phyloP scores from a whole-genome alignment of 2,329 filamentous ascomycete genomes.

The Aspergillus sojae region DNA sequence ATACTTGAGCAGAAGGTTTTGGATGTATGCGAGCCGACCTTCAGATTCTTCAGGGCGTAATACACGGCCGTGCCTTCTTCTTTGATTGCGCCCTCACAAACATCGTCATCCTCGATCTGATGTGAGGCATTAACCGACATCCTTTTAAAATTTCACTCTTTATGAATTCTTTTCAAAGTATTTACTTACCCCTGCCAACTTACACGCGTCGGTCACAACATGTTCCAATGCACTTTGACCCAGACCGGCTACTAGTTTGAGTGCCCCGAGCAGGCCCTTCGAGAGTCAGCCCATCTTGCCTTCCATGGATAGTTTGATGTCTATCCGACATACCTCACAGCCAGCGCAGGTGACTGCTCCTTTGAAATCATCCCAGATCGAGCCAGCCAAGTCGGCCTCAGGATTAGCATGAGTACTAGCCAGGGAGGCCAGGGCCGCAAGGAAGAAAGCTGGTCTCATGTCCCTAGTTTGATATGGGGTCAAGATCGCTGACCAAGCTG shows the following conservation, averaged over 20 bases:
- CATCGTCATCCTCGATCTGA: constrained; percentile 56
- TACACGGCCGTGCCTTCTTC: constrained; percentile 59
- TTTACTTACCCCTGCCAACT: constrained; percentile 36
- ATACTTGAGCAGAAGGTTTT: constrained; percentile 57
- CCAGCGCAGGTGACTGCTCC: constrained; percentile 34
- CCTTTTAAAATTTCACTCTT: not conserved
- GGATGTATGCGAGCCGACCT: constrained; percentile 53
- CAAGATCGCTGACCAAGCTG: not conserved
- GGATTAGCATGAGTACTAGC: constrained; percentile 13
- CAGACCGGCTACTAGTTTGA: constrained; percentile 49
- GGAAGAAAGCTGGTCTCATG: constrained; percentile 18
- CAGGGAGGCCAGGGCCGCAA: constrained; percentile 14
- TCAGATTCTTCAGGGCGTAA: constrained; percentile 51
- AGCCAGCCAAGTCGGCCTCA: constrained; percentile 6
- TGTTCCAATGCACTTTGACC: constrained; percentile 48
- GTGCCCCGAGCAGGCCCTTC: constrained; percentile 39
- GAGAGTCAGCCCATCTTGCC: not conserved
- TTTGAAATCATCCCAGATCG: constrained; percentile 35
- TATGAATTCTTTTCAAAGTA: not conserved
- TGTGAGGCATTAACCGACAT: not conserved
- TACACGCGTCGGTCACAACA: constrained; percentile 41
- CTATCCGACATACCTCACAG: constrained; percentile 25
- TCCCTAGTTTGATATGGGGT: not conserved
- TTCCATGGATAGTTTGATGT: not conserved
- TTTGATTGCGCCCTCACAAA: constrained; percentile 56